Conservation (phyloP, 768 basidiomycete species). For the Phaffia australis region DNA sequence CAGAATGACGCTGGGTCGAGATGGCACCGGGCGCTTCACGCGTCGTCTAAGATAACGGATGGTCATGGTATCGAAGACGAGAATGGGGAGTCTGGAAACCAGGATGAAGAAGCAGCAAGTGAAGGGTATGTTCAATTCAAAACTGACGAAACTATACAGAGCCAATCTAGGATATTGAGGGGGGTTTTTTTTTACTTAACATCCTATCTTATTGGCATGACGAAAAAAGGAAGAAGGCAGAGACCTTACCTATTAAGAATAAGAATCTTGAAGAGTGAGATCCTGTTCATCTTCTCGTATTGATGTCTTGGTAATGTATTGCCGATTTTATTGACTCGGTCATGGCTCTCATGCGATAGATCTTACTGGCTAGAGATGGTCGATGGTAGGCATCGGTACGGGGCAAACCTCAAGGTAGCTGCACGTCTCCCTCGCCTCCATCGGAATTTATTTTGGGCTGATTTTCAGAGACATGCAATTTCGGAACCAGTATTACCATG, state of each 20-base stretch:
- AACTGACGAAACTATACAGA: background rate
- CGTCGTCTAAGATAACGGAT: slow-evolving; percentile 11
- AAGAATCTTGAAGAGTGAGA: slow-evolving; percentile 33
- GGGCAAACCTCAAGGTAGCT: background rate
- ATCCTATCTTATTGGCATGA: slow-evolving; percentile 2
- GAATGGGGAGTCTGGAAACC: background rate
- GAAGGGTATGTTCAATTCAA: background rate
- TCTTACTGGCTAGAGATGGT: slow-evolving; percentile 34
- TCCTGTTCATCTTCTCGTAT: slow-evolving; percentile 27
- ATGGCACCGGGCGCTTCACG: slow-evolving; percentile 23
- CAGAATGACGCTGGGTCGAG: slow-evolving; percentile 15
- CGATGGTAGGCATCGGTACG: slow-evolving; percentile 31
- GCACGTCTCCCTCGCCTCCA: background rate
- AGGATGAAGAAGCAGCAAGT: background rate
- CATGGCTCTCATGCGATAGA: background rate
- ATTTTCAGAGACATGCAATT: background rate
- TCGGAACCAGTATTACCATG: slow-evolving; percentile 47
- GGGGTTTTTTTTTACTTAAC: too few species aligned
- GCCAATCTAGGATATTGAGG: background rate
- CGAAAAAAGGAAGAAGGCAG: background rate
- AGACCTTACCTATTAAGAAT: slow-evolving; percentile 2
- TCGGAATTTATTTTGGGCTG: slow-evolving; percentile 9
- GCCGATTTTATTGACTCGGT: background rate
- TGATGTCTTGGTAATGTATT: too few species aligned
- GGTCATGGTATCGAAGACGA: background rate